Base-by-base conservation (phyloP, 768 basidiomycete genomes). In the Collybia nuda region DNA sequence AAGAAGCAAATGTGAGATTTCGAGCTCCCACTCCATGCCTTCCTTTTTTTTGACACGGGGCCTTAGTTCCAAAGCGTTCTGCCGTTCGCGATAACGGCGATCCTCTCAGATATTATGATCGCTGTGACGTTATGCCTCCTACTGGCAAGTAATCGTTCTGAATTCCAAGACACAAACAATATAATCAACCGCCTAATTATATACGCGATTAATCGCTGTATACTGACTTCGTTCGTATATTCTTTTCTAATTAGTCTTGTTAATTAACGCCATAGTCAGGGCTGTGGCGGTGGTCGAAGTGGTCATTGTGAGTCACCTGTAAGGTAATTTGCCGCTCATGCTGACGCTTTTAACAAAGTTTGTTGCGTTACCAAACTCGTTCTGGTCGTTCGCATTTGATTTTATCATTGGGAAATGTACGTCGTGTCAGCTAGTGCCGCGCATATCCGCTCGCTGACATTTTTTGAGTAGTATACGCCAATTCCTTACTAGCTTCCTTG, bases 391-490 rank as follows among this genome's bases (percentile, higher is more conserved):
- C 51, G 76, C 74, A 2, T 69, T 80, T 44, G 79, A 80, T 57
- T 79, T 81, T 51, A 62, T 77, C 26, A 75, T 80, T 47, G 79
- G 79, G 49, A 80, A 80, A 68, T 57, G 77, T 75, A 54, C 28
- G 72, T 62, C 1, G 42, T 18, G 21, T 24, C 24, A 26, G 24
- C 22, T 17, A 29, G 26, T 26, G 17, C 5, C 2, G 15, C 17
- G 29, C 4, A 40, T 41, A 40, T 19, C 42, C 22, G 23, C n/a
- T 48, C 24, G 36, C 14, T 35, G 28, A 44, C 21, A 17, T 35
- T 41, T 36, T 43, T 24, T 40, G 18, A 5, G 35, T 47, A 79
- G 77, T 78, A 15, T 79, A 75, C 26, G 72, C 73, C 5, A 79
- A 77, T 54, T 77, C 76, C 1, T 53, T 77, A 32, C 61, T 77